Evolutionary conservation across 768 basidiomycete genomes (phyloP), one percentile per base, ranked within the genome.

Genomic region (Mycena rosella): DNA sequence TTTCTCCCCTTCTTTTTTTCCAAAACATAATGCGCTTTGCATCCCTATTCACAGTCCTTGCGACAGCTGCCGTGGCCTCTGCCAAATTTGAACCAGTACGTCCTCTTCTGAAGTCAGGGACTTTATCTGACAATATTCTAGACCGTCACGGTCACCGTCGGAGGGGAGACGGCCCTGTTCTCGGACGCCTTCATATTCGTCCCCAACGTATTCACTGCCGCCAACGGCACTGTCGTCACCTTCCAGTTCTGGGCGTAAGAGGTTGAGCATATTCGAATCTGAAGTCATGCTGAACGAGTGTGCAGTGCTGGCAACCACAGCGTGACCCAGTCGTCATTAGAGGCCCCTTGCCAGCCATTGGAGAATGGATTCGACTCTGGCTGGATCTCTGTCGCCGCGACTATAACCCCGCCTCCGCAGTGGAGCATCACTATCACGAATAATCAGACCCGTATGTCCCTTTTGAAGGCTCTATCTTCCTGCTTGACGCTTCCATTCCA

Each of bases 351-450:
- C 67, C 75, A 80, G 59, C 84, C 83, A 18, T 13, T 80, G 49
- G 34, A 70, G 4, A 79, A 80, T 24, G 87, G 87, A 20, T 87
- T 87, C 59, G 85, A 87, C 76, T 88, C 88, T 30, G 87, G 87
- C 38, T 86, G 78, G 78, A 78, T 88, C 48, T 76, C 71, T 55
- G 75, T 86, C 30, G 79, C 82, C 24, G n/a, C 56, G 14, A 57
- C 56, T 36, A 69, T 22, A 9, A 74, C 76, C 8, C 65, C 68
- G 0, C 60, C 78, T 29, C 84, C 85, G 0, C 74, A 76, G 51
- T 89, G 80, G 78, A 86, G 86, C 69, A 59, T 88, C 49, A 88
- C 87, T 5, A 81, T 89, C 64, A 84, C 85, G 0, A 72, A 88
- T 67, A 82, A 77, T 64, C 60, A 77, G 8, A 78, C 77, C 67